Evolutionary conservation across 768 basidiomycete genomes (phyloP).

Genomic region (Boletus rex-veris): DNA sequence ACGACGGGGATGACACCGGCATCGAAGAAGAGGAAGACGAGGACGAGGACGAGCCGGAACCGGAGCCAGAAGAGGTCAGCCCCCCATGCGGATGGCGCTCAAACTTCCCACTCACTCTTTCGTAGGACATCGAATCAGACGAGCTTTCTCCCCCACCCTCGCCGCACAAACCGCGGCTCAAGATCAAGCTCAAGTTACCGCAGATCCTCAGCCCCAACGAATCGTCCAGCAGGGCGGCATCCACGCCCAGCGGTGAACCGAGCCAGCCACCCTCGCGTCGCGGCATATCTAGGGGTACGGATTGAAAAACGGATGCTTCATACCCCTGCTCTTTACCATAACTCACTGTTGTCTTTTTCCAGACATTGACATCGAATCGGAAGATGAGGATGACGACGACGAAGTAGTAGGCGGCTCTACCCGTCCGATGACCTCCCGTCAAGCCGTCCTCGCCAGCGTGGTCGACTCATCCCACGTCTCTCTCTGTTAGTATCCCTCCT

Average conservation of each 20-base stretch:
- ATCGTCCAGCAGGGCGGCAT: constrained; percentile 28
- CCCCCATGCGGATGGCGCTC: not conserved
- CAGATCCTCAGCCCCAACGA: constrained; percentile 33
- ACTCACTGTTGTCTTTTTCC: not conserved
- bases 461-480: constrained; percentile 69
- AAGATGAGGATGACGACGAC: constrained; percentile 37
- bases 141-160: constrained; percentile 33
- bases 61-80: constrained; percentile 12
- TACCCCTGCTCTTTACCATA: not conserved
- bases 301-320: not conserved
- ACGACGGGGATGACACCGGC: constrained; percentile 23
- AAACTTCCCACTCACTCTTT: not conserved
- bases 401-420: constrained; percentile 36
- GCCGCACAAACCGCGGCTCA: constrained; percentile 44
- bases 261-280: constrained; percentile 26
- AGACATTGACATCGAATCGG: constrained; percentile 44
- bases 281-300: constrained; percentile 24
- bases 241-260: constrained; percentile 21
- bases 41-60: constrained; percentile 18
- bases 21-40: constrained; percentile 36
- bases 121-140: constrained; percentile 34
- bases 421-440: constrained; percentile 53
- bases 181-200: constrained; percentile 61
- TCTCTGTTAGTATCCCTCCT: constrained; percentile 37
- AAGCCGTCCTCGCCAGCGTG: constrained; percentile 69